Conservation (phyloP, 2,329 filamentous ascomycete species). For the Talaromyces verruculosus region DNA sequence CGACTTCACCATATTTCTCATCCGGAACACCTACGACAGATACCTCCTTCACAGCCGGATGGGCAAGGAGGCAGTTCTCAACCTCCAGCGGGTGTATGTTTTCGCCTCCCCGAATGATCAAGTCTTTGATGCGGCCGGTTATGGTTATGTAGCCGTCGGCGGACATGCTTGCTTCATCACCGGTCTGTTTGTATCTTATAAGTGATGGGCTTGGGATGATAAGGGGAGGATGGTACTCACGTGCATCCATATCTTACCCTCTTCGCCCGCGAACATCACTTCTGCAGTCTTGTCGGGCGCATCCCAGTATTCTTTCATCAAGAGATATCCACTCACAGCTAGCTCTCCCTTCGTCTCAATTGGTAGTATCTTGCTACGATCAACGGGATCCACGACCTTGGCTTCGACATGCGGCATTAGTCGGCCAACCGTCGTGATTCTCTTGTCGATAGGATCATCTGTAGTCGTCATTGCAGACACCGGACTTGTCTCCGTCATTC, state of each 20-base stretch:
- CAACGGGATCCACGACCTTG: slow-evolving; percentile 71
- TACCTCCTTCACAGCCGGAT: slow-evolving; percentile 69
- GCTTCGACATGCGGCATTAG: slow-evolving; percentile 77
- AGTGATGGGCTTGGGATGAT: not conserved
- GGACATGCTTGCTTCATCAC: slow-evolving; percentile 88
- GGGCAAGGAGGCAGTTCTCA: slow-evolving; percentile 79
- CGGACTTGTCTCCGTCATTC: slow-evolving; percentile 86
- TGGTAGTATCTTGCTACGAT: slow-evolving; percentile 61
- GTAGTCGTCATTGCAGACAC: slow-evolving; percentile 76
- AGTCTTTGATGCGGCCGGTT: slow-evolving; percentile 87
- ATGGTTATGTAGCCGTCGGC: slow-evolving; percentile 80
- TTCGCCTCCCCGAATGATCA: slow-evolving; percentile 92
- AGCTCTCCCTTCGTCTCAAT: slow-evolving; percentile 74
- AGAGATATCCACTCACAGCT: slow-evolving; percentile 76
- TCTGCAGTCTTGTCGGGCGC: slow-evolving; percentile 68
- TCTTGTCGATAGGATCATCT: slow-evolving; percentile 68
- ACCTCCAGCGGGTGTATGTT: slow-evolving; percentile 95
- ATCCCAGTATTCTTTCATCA: slow-evolving; percentile 91
- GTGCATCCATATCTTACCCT: slow-evolving; percentile 74
- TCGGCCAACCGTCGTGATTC: slow-evolving; percentile 74
- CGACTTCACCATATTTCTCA: slow-evolving; percentile 78
- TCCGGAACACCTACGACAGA: slow-evolving; percentile 84
- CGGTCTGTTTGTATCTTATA: slow-evolving; percentile 58
- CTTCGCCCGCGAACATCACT: slow-evolving; percentile 60
- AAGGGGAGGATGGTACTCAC: slow-evolving; percentile 32